These are phyloP conservation scores for Ceratocystis papillata DNA, from an alignment of 2,329 filamentous ascomycete species.

Conservation along the genomic window DNA sequence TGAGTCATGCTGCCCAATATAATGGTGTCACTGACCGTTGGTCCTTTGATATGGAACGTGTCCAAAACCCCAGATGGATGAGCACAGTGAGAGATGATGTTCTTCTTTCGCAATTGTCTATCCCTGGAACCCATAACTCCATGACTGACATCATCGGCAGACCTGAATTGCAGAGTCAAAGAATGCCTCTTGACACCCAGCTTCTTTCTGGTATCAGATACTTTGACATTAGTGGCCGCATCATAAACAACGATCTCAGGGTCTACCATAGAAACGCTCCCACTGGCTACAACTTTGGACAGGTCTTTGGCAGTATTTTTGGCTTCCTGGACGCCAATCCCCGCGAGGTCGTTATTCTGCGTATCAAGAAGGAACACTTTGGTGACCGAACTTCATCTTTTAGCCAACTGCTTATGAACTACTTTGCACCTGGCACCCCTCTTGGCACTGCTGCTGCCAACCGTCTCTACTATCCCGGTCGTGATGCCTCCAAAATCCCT, in stretches of 20 bases:
- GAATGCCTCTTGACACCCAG: constrained; percentile 32
- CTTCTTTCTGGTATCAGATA: constrained; percentile 39
- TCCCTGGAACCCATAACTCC: constrained; percentile 45
- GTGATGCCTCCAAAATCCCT: constrained; percentile 27
- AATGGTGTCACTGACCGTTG: neutral
- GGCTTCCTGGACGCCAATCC: constrained; percentile 34
- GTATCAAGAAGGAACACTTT: neutral
- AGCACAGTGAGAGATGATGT: constrained; percentile 33
- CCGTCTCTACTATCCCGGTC: constrained; percentile 33
- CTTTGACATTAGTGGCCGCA: constrained; percentile 39
- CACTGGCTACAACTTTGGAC: constrained; percentile 37
- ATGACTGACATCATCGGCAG: constrained; percentile 40
- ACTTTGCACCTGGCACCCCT: constrained; percentile 31
- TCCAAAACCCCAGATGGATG: constrained; percentile 37
- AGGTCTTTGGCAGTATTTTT: constrained; percentile 36
- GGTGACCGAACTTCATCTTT: constrained; percentile 29
- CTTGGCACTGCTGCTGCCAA: constrained; percentile 31
- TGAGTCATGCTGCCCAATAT: neutral
- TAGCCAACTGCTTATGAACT: constrained; percentile 37
- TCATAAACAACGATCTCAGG: constrained; percentile 35
- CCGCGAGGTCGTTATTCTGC: neutral
- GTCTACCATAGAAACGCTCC: constrained; percentile 39
- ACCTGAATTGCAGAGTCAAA: too few species aligned
- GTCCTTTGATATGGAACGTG: constrained; percentile 35
- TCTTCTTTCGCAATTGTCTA: constrained; percentile 36